A percentile compares a stretch with the other conserved stretches of the same genome.
Evolutionary conservation across 2,329 filamentous ascomycete genomes (phyloP).

Genomic region (Cadophora sp.): DNA sequence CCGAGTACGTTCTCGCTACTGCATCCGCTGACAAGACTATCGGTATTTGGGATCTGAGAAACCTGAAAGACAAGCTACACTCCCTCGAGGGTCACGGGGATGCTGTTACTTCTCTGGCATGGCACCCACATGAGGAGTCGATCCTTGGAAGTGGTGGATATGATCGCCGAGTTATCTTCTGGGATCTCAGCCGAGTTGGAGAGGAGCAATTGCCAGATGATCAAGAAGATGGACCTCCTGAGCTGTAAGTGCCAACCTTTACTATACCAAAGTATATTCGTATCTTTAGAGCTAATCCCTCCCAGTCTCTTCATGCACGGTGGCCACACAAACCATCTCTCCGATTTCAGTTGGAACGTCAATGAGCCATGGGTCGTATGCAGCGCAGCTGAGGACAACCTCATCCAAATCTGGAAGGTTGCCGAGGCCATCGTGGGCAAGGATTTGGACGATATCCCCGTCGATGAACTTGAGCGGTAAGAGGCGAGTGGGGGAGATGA

Average conservation of each 20-base stretch:
- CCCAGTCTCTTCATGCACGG: conserved; percentile 94
- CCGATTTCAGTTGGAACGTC: conserved; percentile 97
- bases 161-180: conserved; percentile 92
- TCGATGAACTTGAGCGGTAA: conserved; percentile 76
- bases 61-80: conserved; percentile 89
- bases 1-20: conserved; percentile 89
- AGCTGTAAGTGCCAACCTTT: conserved; percentile 81
- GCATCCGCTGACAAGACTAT: conserved; percentile 96
- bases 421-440: conserved; percentile 81
- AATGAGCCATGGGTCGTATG: conserved; percentile 97
- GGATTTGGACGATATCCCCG: conserved; percentile 75
- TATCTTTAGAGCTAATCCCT: conserved; percentile 18
- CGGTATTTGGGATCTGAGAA: conserved; percentile 92
- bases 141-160: conserved; percentile 92
- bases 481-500: not conserved
- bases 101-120: conserved; percentile 88
- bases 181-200: conserved; percentile 91
- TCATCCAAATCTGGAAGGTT: conserved; percentile 94
- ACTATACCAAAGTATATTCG: too few relatives aligned
- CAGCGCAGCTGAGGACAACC: conserved; percentile 94
- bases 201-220: conserved; percentile 96
- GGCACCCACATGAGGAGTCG: conserved; percentile 90
- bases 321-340: conserved; percentile 94
- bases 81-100: conserved; percentile 87
- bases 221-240: conserved; percentile 91